phyloP scores from a whole-genome alignment of 768 basidiomycete species.

The Fistulinella prunicolor region DNA sequence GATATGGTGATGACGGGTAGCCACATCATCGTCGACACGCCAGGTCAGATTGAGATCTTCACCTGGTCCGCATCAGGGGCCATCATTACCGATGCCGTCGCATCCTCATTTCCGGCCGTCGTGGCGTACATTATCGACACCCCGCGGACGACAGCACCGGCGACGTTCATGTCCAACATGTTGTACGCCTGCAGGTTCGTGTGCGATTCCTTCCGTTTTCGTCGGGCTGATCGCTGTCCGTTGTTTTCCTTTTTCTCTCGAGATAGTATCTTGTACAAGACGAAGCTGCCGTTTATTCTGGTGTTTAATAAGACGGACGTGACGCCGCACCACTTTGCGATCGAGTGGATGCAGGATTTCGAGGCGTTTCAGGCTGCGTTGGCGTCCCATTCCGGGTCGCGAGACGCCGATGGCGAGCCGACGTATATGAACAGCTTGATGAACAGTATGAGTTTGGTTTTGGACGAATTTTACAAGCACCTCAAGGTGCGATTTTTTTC shows the following conservation, averaged over 20 bases:
- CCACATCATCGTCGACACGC: conserved; percentile 93
- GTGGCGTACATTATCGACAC: conserved; percentile 98
- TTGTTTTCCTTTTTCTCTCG: neutral
- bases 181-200: conserved; percentile 91
- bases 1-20: conserved; percentile 52
- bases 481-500: conserved; percentile 59
- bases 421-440: conserved; percentile 98
- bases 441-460: conserved; percentile 97
- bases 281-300: conserved; percentile 92
- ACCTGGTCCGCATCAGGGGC: conserved; percentile 99
- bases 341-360: conserved; percentile 99
- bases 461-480: conserved; percentile 98
- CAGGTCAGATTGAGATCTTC: conserved; percentile 99
- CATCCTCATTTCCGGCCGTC: conserved; percentile 88
- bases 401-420: conserved; percentile 83
- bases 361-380: conserved; percentile 92
- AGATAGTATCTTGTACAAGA: conserved; percentile 92
- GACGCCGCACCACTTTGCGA: conserved; percentile 81
- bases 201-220: conserved; percentile 1
- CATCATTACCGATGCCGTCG: conserved; percentile 97
- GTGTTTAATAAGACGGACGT: conserved; percentile 99
- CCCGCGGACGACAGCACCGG: conserved; percentile 88
- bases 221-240: neutral
- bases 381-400: conserved; percentile 60
- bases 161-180: conserved; percentile 99